Evolutionary conservation across 2,329 filamentous ascomycete genomes (phyloP), one percentile per base, ranked within the genome.

Genomic region (Paecilomyces sp.): DNA sequence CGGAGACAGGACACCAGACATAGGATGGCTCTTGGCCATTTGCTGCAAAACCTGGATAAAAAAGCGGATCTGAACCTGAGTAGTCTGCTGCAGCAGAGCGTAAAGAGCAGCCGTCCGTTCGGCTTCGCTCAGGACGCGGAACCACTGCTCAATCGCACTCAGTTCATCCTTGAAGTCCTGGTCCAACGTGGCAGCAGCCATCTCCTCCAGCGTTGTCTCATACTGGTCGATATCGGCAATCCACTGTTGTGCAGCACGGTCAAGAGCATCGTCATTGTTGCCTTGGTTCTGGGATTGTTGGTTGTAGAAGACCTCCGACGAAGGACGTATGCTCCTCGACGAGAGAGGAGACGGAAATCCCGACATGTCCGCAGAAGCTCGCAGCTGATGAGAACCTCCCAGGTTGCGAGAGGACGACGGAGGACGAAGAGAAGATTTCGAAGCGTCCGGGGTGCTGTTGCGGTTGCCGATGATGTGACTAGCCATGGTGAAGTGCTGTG

Each of bases 121-220:
- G 30, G 94, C 92, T 78, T 97, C 94, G 72, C 93, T 97, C 65
- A 99, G 81, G 58, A 99, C 94, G 63, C 92, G 89, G 77, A 99
- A 99, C 94, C 94, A 99, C 81, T 99, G 94, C 79, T 99, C 94
- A 72, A 99, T 99, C 67, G 94, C 94, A 73, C 92, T 97, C 62
- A 99, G 85, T 77, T 99, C 94, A 77, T 97, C 94, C 80, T 99
- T 99, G 82, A 99, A 99, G 73, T 99, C 94, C 80, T 99, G 94
- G 73, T 99, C 94, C 58, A 97, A 82, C n/a, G 94, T 97, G 30
- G 94, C 94, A 33, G 93, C 92, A 52, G 94, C 94, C 94, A 99
- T 99, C 75, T 99, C 94, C 77, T 97, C 94, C 70, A 99, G 78
- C 1, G 94, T 99, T n/a, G 88, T 96, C 81, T 99, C 94, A 71